Base-by-base conservation (phyloP, 768 basidiomycete genomes). In the Pleurotus tuber-regium region DNA sequence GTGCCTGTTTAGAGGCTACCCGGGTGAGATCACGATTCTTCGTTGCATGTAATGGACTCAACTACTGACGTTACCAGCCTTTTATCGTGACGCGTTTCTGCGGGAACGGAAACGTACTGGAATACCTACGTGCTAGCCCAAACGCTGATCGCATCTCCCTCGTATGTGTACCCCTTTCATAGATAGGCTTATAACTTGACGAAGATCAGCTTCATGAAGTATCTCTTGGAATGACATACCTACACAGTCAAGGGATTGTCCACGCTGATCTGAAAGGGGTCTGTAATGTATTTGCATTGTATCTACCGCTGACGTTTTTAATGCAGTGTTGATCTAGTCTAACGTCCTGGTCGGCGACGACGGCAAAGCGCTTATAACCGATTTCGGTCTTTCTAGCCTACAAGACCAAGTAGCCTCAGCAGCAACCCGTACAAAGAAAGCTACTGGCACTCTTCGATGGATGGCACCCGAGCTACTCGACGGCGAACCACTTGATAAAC, bases 341-440 rank as follows among this genome's bases (percentile, higher is more conserved):
- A 77, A 75, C 51, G 65, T 77, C 40, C 61, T 76, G 14, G 69
- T 77, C 29, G 59, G 71, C 50, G 55, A 60, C 3, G 54, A 50
- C 39, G 67, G 67, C 1, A 64, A 68, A 41, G 70, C 78, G 30
- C 65, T 78, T 24, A 65, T 78, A 38, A 64, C 73, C 10, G 77
- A 78, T 54, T 79, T 78, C 55, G 77, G 77, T 24, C 66, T 79
- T 41, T 71, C 75, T 12, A 67, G 66, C 44, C 62, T 75, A 30
- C 57, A 71, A 47, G 63, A 59, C 50, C 59, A 63, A 58, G 55
- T 59, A 6, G 8, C 44, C 14, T 30, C 44, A 21, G 28, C 11
- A 10, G 55, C 59, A 6, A 55, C 60, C n/a, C 54, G 57, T n/a
- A 69, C 72, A 0, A 66, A 61, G 14, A 55, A 61, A 16, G 54